phyloP scores from a whole-genome alignment of 306 rosid genomes.

The Heteromeles arbutifolia region DNA sequence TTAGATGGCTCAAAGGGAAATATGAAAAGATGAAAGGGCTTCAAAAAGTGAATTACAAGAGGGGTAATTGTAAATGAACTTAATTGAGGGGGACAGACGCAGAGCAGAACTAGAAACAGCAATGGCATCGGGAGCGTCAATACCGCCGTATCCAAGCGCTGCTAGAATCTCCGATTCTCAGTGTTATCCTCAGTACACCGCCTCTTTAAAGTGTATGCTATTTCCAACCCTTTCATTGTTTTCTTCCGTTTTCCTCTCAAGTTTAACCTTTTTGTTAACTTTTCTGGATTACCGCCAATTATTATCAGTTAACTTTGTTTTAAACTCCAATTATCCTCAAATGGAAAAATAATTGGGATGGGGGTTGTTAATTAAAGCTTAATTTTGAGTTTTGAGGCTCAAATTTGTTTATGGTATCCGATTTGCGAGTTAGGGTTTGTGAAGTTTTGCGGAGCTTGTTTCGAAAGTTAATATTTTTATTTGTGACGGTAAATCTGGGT shows the following conservation, averaged over 20 bases:
- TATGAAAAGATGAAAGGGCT: too few species aligned
- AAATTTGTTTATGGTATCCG: not conserved
- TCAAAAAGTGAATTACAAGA: too few species aligned
- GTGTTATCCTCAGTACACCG: conserved; percentile 78
- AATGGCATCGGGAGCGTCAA: conserved; percentile 50
- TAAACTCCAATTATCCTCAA: too few species aligned
- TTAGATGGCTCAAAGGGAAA: too few species aligned
- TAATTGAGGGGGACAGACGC: not conserved
- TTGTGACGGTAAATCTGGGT: not conserved
- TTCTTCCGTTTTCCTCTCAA: not conserved
- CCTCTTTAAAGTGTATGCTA: conserved; percentile 72
- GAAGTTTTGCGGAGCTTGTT: not conserved
- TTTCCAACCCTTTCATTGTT: not conserved
- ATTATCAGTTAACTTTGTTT: too few species aligned
- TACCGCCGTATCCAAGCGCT: conserved; percentile 58
- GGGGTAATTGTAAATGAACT: not conserved
- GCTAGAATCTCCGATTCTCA: conserved; percentile 77
- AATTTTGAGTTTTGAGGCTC: not conserved
- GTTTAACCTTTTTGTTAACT: not conserved
- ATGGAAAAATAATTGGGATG: not conserved
- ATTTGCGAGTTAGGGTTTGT: not conserved
- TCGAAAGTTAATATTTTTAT: not conserved
- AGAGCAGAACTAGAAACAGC: not conserved
- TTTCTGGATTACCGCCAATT: too few species aligned
- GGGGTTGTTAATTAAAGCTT: not conserved